Evolutionary conservation across 2,329 filamentous ascomycete genomes (phyloP), one percentile per base, ranked within the genome.

Genomic region (Pseudocercospora cruenta): DNA sequence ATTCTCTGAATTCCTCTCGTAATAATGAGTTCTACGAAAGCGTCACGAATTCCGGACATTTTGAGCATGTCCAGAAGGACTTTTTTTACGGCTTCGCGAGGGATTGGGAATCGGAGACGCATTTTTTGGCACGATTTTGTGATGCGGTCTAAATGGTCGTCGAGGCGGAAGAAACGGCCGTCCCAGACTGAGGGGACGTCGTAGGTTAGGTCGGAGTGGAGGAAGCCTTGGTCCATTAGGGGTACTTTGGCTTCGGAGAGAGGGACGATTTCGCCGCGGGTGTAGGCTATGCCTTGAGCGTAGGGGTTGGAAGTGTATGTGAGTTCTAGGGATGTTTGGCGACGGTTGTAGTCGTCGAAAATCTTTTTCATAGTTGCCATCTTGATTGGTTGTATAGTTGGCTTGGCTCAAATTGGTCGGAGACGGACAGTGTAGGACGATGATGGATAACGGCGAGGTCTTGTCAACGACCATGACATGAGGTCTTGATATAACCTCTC

Each of bases 121-220:
- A 85, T 74, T 72, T 85, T 85, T 8, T 66, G 68, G 68, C 82
- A 84, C 70, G 79, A 82, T 0, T 69, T 69, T n/a, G 82, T 78
- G 0, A 85, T 73, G 5, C 83, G 80, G 21, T 72, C 70, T 1
- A 85, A 69, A 66, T 85, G 84, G 62, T 85, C 82, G 51, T 84
- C 81, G 0, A 85, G 80, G 0, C 83, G 83, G 75, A 85, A 85
- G 70, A 83, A 83, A 1, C 81, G 81, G 0, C 83, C 82, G 57
- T 85, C 82, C 84, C 84, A 85, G 26, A 85, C 81, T 0, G 82
- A 73, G 0, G 83, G 82, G 0, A 85, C 84, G 58, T 85, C 83
- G 71, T 85, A 85, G 0, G 84, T 85, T 1, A 85, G 70, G 54
- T 85, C 83, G 72, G 82, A 81, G 71, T 82, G 83, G 70, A 85